phyloP scores from a whole-genome alignment of 495 filamentous ascomycete species.

The Aspergillus bridgeri region DNA sequence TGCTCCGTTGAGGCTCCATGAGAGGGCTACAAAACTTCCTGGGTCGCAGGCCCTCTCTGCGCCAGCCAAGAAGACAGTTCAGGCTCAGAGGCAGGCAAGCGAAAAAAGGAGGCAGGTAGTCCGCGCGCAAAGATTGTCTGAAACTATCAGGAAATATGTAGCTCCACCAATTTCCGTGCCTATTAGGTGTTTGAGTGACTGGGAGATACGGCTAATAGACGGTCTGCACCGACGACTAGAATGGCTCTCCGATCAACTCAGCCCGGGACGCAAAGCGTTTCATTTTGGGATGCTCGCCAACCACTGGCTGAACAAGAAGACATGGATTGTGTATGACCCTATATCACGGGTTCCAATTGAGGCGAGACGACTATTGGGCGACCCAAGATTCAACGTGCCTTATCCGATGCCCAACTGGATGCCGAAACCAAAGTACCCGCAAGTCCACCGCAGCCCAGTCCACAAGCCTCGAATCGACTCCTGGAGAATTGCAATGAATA shows the following conservation, averaged over 20 bases:
- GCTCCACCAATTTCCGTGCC: background rate
- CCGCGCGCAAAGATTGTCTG: background rate
- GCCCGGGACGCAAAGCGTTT: constrained; percentile 39
- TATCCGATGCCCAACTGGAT: constrained; percentile 22
- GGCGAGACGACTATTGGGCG: constrained; percentile 31
- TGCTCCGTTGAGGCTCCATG: background rate
- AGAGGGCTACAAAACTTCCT: background rate
- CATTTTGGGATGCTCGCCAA: constrained; percentile 43
- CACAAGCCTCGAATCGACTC: constrained; percentile 33
- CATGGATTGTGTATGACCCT: constrained; percentile 41
- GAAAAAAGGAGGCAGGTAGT: background rate
- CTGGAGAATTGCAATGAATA: constrained; percentile 41
- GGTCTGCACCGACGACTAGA: constrained; percentile 34
- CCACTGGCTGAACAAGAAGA: constrained; percentile 42
- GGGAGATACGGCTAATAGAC: constrained; percentile 37
- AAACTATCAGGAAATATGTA: background rate
- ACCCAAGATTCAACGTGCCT: constrained; percentile 35
- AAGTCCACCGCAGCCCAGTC: constrained; percentile 14
- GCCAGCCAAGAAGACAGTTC: background rate
- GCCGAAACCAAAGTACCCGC: constrained; percentile 29
- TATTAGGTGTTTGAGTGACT: constrained; percentile 24
- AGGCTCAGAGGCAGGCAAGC: background rate
- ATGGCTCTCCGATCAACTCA: constrained; percentile 39
- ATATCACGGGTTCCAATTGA: constrained; percentile 35
- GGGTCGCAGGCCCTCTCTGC: background rate